Evolutionary conservation across 257 asterid species (phyloP), one percentile per base, ranked within the genome.

Genomic region (Schizonepeta tenuifolia): DNA sequence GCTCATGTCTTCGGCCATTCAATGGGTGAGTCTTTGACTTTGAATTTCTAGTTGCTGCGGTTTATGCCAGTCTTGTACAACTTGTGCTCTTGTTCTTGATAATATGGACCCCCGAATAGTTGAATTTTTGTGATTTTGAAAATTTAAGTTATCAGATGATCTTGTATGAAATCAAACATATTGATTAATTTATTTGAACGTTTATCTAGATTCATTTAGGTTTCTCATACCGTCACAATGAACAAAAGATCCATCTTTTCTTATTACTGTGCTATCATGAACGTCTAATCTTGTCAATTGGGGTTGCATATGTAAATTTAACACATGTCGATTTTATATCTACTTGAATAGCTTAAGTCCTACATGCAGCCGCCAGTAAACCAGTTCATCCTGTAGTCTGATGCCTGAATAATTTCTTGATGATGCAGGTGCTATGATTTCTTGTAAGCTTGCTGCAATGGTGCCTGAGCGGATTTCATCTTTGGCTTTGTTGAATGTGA

Each of bases 1-100:
- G 99, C 96, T 12, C 98, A 95, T 73, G 84, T 95, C 9, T 88
- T 95, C 79, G 98, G 99, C 22, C 99, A 95, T 84, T 95, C 99
- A 5, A 95, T 95, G 99, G 99, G 99, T 95, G 82, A 81, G 97
- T 21, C 13, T 64, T 74, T 56, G 72, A 61, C 56, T 81, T 60
- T 55, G 66, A 62, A 41, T 65, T 47, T 59, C 21, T 18, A 51
- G 85, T 65, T 79, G 79, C 74, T 75, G 31, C 49, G 77, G 28
- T 74, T 81, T 79, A 79, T 72, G 57, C 73, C 68, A 47, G 69
- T 69, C 41, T 13, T 36, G 17, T 65, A 28, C 43, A 33, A 53
- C 64, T 18, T 44, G 33, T 13, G 31, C 33, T 46, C 38, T 41
- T 62, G 53, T 17, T 53, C 13, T 6, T 69, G 56, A 66, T 46